Conservation (phyloP, 805 yeast genomes). For the Saccharomycopsis malanga region DNA sequence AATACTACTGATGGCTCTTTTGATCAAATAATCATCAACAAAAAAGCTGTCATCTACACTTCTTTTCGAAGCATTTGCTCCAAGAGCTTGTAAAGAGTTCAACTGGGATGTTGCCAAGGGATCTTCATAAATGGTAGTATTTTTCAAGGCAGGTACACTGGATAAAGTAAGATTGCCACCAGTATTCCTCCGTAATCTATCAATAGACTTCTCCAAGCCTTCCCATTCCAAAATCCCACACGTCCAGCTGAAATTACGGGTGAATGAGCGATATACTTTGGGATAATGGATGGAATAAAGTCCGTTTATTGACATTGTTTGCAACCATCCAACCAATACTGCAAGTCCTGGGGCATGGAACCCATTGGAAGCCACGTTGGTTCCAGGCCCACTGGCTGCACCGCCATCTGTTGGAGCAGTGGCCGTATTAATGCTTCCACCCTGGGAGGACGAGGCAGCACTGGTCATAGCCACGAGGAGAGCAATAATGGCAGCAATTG, state of each 20-base stretch:
- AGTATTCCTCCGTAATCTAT: constrained; percentile 25
- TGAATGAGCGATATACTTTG: constrained; percentile 26
- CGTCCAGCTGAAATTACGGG: constrained; percentile 30
- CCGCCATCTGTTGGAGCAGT: constrained; percentile 14
- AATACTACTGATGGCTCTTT: not conserved
- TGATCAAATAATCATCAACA: too few species aligned
- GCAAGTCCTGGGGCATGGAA: constrained; percentile 26
- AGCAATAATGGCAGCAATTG: constrained; percentile 28
- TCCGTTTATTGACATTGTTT: constrained; percentile 28
- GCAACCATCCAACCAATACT: constrained; percentile 27
- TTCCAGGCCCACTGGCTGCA: constrained; percentile 21
- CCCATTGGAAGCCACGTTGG: constrained; percentile 21
- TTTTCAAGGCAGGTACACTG: constrained; percentile 18
- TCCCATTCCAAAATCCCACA: constrained; percentile 28
- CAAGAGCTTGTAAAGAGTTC: not conserved
- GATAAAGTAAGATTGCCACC: constrained; percentile 27
- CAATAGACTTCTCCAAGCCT: constrained; percentile 27
- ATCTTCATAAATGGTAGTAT: constrained; percentile 21
- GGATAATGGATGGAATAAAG: constrained; percentile 29
- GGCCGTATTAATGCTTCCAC: constrained; percentile 25
- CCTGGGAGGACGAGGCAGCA: constrained; percentile 20
- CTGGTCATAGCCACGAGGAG: constrained; percentile 22
- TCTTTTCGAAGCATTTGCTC: not conserved
- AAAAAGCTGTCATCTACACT: not conserved
- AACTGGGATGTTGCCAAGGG: not conserved